These are phyloP conservation scores for Penicillium silybi DNA, from an alignment of 495 filamentous ascomycete species.

Conservation along the genomic window DNA sequence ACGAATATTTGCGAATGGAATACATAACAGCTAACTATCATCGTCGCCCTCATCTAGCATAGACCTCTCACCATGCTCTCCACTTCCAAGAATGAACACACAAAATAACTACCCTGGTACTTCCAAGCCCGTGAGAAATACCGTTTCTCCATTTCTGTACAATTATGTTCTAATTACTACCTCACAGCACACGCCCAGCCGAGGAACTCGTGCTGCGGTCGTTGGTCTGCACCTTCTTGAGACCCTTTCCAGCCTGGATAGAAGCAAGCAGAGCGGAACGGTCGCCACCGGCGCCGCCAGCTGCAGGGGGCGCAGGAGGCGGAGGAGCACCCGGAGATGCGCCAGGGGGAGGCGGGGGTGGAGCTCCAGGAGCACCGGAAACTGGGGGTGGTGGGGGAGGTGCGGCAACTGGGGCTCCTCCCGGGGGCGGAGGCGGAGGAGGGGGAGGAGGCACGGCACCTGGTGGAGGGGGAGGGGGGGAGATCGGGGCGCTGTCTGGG, in stretches of 20 bases:
- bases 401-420: slow-evolving; percentile 19
- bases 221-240: slow-evolving; percentile 81
- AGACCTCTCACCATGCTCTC: not conserved
- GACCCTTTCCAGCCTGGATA: slow-evolving; percentile 70
- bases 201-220: slow-evolving; percentile 69
- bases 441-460: slow-evolving; percentile 32
- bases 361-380: slow-evolving; percentile 16
- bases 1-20: slow-evolving; percentile 1
- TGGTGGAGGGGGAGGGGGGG: slow-evolving; percentile 29
- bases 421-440: slow-evolving; percentile 38
- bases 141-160: slow-evolving; percentile 17
- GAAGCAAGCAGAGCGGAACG: slow-evolving; percentile 68
- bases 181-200: slow-evolving; percentile 65
- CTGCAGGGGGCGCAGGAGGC: slow-evolving; percentile 53
- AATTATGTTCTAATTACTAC: slow-evolving; percentile 11
- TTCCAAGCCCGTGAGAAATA: not conserved
- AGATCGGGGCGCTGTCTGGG: not conserved
- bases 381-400: slow-evolving; percentile 31
- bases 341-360: slow-evolving; percentile 31
- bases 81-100: not conserved
- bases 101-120: not conserved
- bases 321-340: slow-evolving; percentile 39
- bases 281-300: slow-evolving; percentile 42
- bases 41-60: not conserved
- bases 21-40: not conserved